Percentiles rank a stretch among this genome's conserved stretches.
phyloP scores from a whole-genome alignment of 169 alveolate genomes.

The Eimeria sp. region DNA sequence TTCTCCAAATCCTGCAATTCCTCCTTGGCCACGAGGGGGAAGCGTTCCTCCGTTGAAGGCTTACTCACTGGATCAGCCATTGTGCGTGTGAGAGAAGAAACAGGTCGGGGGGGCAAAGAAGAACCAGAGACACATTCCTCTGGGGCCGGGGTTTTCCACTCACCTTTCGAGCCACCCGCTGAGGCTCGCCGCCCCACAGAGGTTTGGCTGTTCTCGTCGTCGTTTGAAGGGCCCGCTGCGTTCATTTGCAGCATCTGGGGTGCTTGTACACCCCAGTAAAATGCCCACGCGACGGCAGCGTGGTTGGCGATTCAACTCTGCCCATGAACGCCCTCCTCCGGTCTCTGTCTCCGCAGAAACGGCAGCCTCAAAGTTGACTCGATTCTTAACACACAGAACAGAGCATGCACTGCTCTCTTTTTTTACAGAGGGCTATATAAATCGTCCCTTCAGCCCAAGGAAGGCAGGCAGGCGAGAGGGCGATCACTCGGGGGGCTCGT shows the following conservation, averaged over 20 bases:
- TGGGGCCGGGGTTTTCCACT: not conserved
- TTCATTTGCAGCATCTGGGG: slow-evolving; percentile 66
- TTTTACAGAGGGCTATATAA: not conserved
- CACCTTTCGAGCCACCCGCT: not conserved
- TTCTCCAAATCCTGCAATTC: not conserved
- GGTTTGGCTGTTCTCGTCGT: not conserved
- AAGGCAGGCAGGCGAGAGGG: not conserved
- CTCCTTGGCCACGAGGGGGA: slow-evolving; percentile 43
- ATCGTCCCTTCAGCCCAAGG: not conserved
- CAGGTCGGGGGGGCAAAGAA: not conserved
- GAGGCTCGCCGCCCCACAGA: not conserved
- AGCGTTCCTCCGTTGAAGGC: slow-evolving; percentile 18
- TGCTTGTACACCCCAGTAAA: slow-evolving; percentile 4
- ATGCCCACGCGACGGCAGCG: slow-evolving; percentile 14
- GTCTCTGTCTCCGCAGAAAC: not conserved
- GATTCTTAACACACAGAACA: not conserved
- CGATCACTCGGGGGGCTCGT: not conserved
- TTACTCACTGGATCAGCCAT: not conserved
- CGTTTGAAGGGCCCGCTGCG: not conserved
- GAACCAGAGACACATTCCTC: not conserved
- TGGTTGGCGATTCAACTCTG: not conserved
- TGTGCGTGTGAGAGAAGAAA: not conserved
- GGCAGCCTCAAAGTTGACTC: not conserved
- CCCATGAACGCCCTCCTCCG: not conserved
- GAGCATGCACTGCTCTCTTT: not conserved